phyloP scores from a whole-genome alignment of 2,329 filamentous ascomycete species.

The Dothideomycetes sp. region DNA sequence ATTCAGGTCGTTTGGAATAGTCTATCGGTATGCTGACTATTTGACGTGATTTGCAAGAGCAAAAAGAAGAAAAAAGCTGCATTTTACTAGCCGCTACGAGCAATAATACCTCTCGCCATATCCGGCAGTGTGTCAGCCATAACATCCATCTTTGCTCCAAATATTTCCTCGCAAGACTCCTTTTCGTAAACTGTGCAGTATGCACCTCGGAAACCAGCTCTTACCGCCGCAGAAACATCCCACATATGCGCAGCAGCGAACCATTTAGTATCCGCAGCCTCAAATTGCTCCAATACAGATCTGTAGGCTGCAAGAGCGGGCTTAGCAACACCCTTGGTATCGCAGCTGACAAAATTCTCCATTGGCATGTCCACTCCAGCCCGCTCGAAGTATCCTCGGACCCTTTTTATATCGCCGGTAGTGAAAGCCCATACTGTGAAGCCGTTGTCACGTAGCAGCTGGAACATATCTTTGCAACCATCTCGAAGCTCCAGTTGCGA shows the following conservation, averaged over 20 bases:
- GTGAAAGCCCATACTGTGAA: conserved; percentile 49
- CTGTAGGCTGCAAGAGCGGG: conserved; percentile 41
- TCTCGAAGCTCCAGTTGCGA: conserved; percentile 26
- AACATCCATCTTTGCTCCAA: conserved; percentile 43
- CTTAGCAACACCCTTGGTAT: conserved; percentile 41
- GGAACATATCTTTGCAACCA: conserved; percentile 35
- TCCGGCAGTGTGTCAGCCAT: conserved; percentile 37
- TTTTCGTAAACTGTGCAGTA: conserved; percentile 47
- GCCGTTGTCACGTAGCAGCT: conserved; percentile 34
- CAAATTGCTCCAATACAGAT: conserved; percentile 36
- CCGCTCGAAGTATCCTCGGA: conserved; percentile 44
- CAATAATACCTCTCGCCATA: conserved; percentile 37
- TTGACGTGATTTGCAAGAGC: too few species aligned
- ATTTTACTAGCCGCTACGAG: too few species aligned
- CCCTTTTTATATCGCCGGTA: conserved; percentile 41
- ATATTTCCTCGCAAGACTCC: conserved; percentile 42
- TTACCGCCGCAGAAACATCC: conserved; percentile 47
- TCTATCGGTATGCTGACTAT: too few species aligned
- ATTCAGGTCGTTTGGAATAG: too few species aligned
- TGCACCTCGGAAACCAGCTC: conserved; percentile 36
- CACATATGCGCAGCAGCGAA: conserved; percentile 53
- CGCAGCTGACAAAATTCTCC: conserved; percentile 46
- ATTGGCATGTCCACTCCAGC: conserved; percentile 41
- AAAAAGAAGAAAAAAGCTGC: too few species aligned
- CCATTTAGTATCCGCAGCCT: conserved; percentile 35